A percentile compares a stretch with the other conserved stretches of the same genome.
Evolutionary conservation across 257 asterid species (phyloP).

Genomic region (Rubia yunnanensis): DNA sequence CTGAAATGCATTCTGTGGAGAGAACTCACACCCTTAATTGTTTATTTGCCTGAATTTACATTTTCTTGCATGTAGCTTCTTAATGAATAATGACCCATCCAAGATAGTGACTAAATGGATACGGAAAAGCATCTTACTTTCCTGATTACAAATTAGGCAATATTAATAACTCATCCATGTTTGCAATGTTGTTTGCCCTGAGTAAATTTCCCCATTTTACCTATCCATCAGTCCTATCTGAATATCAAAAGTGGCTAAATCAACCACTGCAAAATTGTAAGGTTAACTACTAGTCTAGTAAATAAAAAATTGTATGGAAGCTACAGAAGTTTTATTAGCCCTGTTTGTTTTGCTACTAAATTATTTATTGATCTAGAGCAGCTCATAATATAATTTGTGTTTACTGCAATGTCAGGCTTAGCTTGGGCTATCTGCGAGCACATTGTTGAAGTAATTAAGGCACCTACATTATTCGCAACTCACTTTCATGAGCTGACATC

Average conservation of each 20-base stretch:
- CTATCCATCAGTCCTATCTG: background rate
- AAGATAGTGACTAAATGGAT: background rate
- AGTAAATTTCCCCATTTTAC: background rate
- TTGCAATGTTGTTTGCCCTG: background rate
- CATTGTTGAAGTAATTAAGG: conserved; percentile 66
- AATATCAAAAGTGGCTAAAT: background rate
- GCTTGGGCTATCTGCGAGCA: conserved; percentile 99
- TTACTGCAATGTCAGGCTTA: conserved; percentile 41
- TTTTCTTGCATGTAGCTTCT: too few relatives aligned
- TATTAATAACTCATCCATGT: background rate
- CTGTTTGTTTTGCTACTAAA: background rate
- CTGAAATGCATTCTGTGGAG: background rate
- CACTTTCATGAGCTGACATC: conserved; percentile 98
- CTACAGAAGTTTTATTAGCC: background rate
- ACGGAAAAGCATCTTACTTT: background rate
- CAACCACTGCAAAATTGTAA: background rate
- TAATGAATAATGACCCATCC: background rate
- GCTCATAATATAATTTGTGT: background rate
- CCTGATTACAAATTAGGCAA: background rate
- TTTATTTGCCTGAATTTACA: too few relatives aligned
- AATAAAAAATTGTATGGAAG: background rate
- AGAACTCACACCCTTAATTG: background rate
- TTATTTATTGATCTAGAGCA: background rate
- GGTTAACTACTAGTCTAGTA: background rate
- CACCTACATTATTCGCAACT: conserved; percentile 94